Evolutionary conservation across 2,329 filamentous ascomycete genomes (phyloP), one percentile per base, ranked within the genome.

Genomic region (Aspergillus cejpii): DNA sequence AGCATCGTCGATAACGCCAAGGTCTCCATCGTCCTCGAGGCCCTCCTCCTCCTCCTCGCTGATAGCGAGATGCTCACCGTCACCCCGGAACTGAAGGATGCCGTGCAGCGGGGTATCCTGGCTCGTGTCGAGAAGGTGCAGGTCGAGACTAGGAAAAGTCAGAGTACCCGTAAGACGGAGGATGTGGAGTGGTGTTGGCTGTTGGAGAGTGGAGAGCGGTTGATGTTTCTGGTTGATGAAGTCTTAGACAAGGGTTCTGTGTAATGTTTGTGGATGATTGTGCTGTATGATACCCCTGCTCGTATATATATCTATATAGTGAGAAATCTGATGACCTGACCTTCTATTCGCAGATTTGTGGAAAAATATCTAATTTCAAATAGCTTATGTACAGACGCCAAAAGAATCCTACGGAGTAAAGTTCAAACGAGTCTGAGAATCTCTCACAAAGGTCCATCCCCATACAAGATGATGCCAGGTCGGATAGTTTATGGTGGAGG

Each of bases 1-100:
- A 74, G 72, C 5, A 64, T 76, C 0, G 75, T 79, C 15, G 84
- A 88, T 50, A 90, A 92, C 54, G 81, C 83, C 21, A 85, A 85
- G 61, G 73, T 90, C 28, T 82, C 83, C 1, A 65, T 90, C 7
- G 63, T 85, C 23, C 68, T 88, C 0, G 87, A 91, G 65, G 74
- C 73, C 1, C 64, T 87, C 39, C 57, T 87, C 23, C 74, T 81
- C 37, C 66, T 81, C 5, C 63, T 81, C 21, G 67, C 62, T 10
- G 60, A 58, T 11, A 57, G 58, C 24, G 60, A 63, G 1, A 53
- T 61, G 54, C 33, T 70, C 59, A 48, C 47, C 17, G 41, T 65
- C 50, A 67, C 56, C 3, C 56, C 57, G 1, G 52, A 51, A 5
- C 51, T 83, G 12, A 65, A 66, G 28, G 44, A 60, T 0, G 73